These are phyloP conservation scores for Carex arenaria DNA, from an alignment of 202 grass and related monocot species.

Conservation along the genomic window DNA sequence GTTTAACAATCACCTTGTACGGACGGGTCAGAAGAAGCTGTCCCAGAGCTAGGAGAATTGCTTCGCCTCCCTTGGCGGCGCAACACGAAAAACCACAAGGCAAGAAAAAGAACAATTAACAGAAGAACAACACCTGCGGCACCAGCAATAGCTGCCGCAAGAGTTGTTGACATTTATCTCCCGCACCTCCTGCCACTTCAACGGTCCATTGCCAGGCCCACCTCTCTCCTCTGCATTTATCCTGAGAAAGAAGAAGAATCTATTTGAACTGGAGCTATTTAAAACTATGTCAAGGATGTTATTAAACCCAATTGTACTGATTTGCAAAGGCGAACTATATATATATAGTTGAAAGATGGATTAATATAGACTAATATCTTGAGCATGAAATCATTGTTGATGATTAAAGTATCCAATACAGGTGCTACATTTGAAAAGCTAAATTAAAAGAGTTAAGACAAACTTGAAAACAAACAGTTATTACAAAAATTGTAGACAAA, in stretches of 20 bases:
- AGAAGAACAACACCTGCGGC: constrained; percentile 68
- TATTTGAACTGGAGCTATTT: not conserved
- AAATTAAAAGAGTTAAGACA: not conserved
- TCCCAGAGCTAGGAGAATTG: constrained; percentile 69
- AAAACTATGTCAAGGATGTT: not conserved
- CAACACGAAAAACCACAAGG: constrained; percentile 41
- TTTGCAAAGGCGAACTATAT: not conserved
- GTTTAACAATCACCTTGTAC: constrained; percentile 47
- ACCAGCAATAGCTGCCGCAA: constrained; percentile 71
- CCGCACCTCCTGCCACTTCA: constrained; percentile 3
- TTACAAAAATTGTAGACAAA: not conserved
- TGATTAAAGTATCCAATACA: not conserved
- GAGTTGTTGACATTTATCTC: constrained; percentile 74
- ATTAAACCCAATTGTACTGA: constrained; percentile 1
- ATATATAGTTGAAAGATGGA: not conserved
- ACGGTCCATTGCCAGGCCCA: not conserved
- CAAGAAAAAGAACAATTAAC: constrained; percentile 32
- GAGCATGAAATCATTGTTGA: not conserved
- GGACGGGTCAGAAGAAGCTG: constrained; percentile 57
- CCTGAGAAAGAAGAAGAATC: not conserved
- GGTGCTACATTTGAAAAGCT: not conserved
- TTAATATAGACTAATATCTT: not conserved
- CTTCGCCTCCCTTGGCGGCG: constrained; percentile 18
- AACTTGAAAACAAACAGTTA: not conserved
- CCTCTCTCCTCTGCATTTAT: constrained; percentile 22